These are phyloP conservation scores for Stephania cephalantha DNA, from an alignment of 164 flowering plant genomes.

Conservation along the genomic window DNA sequence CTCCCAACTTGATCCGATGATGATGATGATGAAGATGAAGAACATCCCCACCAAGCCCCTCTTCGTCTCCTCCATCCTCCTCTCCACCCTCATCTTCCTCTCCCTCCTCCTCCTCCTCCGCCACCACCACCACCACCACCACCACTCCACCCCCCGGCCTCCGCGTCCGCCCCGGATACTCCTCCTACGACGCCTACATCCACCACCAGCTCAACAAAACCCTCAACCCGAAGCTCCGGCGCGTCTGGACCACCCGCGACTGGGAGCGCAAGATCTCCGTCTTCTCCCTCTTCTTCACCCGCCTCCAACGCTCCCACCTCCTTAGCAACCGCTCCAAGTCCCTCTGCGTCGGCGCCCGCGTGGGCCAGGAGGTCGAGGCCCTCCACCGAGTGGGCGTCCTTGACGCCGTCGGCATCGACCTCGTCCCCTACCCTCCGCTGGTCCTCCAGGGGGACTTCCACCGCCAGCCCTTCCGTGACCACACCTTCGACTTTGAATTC, in stretches of 20 bases:
- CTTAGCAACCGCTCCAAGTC: slow-evolving; percentile 48
- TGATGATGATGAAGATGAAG: slow-evolving; percentile 9
- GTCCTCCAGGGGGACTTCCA: slow-evolving; percentile 78
- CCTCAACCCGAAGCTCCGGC: slow-evolving; percentile 62
- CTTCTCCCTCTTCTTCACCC: slow-evolving; percentile 50
- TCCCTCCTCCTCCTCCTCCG: slow-evolving; percentile 16
- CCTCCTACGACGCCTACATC: slow-evolving; percentile 60
- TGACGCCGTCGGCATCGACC: slow-evolving; percentile 72
- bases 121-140: slow-evolving; percentile 6
- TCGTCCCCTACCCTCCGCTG: slow-evolving; percentile 80
- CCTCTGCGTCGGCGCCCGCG: slow-evolving; percentile 74
- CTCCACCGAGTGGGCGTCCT: slow-evolving; percentile 52
- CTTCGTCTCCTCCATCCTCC: slow-evolving; percentile 24
- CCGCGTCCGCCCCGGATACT: slow-evolving; percentile 63
- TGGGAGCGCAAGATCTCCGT: slow-evolving; percentile 76
- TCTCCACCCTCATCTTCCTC: slow-evolving; percentile 29
- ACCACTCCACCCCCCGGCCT: slow-evolving; percentile 24
- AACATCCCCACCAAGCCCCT: slow-evolving; percentile 21
- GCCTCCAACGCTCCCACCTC: slow-evolving; percentile 28
- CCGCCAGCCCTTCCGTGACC: slow-evolving; percentile 59
- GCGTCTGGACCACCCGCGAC: slow-evolving; percentile 72
- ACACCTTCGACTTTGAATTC: slow-evolving; percentile 78
- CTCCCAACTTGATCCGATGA: no score
- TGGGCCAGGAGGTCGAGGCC: slow-evolving; percentile 84
- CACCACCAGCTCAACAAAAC: slow-evolving; percentile 74